A percentile compares a stretch with the other conserved stretches of the same genome.
Conservation (phyloP, 2,329 filamentous ascomycete species). For the Penicillium sclerotigenum region DNA sequence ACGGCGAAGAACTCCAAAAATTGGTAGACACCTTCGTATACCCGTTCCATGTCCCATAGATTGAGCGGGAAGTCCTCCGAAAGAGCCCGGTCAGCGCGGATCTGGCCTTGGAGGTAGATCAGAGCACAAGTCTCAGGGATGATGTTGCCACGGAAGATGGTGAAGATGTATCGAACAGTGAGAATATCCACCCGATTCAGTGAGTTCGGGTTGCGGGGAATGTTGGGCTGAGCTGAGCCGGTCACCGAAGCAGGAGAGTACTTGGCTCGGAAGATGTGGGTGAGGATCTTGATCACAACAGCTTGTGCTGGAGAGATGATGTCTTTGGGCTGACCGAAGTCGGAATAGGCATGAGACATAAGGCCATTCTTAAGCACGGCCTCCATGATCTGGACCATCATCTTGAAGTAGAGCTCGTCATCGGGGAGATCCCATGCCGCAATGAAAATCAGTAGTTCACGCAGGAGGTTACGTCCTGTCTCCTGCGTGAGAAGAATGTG, state of each 20-base stretch:
- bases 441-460: slow-evolving; percentile 92
- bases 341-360: slow-evolving; percentile 88
- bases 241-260: slow-evolving; percentile 48
- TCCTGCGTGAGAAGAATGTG: slow-evolving; percentile 86
- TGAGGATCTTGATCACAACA: slow-evolving; percentile 84
- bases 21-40: slow-evolving; percentile 90
- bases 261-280: slow-evolving; percentile 75
- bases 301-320: slow-evolving; percentile 95
- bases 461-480: slow-evolving; percentile 81
- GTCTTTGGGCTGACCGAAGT: slow-evolving; percentile 87
- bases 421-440: slow-evolving; percentile 96
- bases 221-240: slow-evolving; percentile 52
- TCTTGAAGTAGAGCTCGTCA: slow-evolving; percentile 90
- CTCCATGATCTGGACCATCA: slow-evolving; percentile 93
- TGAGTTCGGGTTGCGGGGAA: slow-evolving; percentile 56
- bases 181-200: slow-evolving; percentile 57
- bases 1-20: slow-evolving; percentile 93
- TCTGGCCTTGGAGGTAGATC: slow-evolving; percentile 89
- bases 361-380: slow-evolving; percentile 85
- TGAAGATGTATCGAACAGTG: slow-evolving; percentile 84
- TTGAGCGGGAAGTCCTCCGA: slow-evolving; percentile 90
- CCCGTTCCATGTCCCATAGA: slow-evolving; percentile 95
- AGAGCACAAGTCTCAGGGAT: slow-evolving; percentile 93
- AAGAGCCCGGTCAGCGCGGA: slow-evolving; percentile 70
- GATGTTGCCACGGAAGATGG: slow-evolving; percentile 85